Conservation (phyloP, 1,284 basidiomycete species). For the Thecaphora frezii region DNA sequence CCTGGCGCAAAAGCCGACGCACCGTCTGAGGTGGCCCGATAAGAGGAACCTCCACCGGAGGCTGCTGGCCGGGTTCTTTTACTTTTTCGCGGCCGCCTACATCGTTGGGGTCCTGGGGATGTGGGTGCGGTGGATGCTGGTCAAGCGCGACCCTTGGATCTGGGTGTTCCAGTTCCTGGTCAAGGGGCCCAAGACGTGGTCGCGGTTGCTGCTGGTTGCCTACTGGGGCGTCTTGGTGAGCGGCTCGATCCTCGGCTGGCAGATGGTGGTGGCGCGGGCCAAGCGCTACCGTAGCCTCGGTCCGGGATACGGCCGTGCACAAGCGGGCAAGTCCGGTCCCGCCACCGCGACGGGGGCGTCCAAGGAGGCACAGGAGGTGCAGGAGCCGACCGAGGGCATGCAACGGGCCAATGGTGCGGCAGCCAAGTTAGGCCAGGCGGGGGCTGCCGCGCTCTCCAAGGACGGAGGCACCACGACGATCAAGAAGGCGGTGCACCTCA, state of each 20-base stretch:
- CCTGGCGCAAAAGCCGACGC: constrained; percentile 85
- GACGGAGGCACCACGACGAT: constrained; percentile 32
- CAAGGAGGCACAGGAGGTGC: constrained; percentile 26
- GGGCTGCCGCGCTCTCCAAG: constrained; percentile 24
- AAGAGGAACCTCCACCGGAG: constrained; percentile 83
- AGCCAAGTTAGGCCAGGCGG: constrained; percentile 17
- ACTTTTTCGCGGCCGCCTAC: constrained; percentile 74
- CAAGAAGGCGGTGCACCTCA: constrained; percentile 62
- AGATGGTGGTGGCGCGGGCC: constrained; percentile 56
- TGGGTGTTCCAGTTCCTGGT: constrained; percentile 71
- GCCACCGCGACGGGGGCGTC: constrained; percentile 8
- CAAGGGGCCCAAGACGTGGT: constrained; percentile 77
- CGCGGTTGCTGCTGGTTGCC: constrained; percentile 73
- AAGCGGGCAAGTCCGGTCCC: neutral
- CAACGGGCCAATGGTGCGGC: constrained; percentile 20
- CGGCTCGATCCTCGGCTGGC: constrained; percentile 89
- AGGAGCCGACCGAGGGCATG: constrained; percentile 10
- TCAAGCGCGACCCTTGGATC: constrained; percentile 81
- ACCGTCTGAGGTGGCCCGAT: constrained; percentile 82
- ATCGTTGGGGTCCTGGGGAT: constrained; percentile 83
- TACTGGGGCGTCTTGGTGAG: constrained; percentile 84
- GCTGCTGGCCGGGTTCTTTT: constrained; percentile 82
- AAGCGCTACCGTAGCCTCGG: constrained; percentile 35
- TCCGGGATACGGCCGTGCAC: neutral
- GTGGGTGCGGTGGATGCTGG: constrained; percentile 88